Evolutionary conservation across 768 basidiomycete species (phyloP), one percentile per base, ranked within the genome.

Genomic region (Mycena galericulata): DNA sequence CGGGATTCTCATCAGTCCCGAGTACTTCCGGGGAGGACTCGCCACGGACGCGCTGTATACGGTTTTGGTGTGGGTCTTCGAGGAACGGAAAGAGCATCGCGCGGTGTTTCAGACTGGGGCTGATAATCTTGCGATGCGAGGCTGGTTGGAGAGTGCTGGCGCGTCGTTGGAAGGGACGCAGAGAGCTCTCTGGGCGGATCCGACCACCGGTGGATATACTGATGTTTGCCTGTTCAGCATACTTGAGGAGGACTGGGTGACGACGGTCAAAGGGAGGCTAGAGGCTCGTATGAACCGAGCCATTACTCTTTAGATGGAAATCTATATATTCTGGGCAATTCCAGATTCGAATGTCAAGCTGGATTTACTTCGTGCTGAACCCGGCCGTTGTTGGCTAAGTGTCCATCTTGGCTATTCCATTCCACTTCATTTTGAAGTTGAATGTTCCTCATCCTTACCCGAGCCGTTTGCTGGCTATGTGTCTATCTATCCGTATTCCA

Each of bases 31-130:
- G 22, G 75, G 76, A 26, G 82, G 82, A 1, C 68, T 84, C 50
- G 84, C 82, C 27, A 86, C 85, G 26, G 85, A 86, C 53, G 77
- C 82, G 26, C 75, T 87, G 27, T 84, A 85, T 68, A 77, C 77
- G 15, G 41, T 85, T 26, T 71, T 87, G 41, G 73, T 74, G 68
- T 83, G 81, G 58, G 77, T 80, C 1, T 86, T 87, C 62, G 85
- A 85, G 60, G 79, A 82, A 49, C 75, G 75, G 24, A 78, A 78
- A 11, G 65, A 85, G 27, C 83, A 86, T 62, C 76, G 85, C 29
- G 79, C 80, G n/a, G 79, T 80, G 20, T 84, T 86, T 60, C 79
- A 83, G 50, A 86, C 85, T 2, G 77, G 77, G 15, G 75, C 74
- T 36, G 81, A 86, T 49, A 86, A 88, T 68, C 41, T 75, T 34